Conservation (phyloP, 2,329 filamentous ascomycete species). For the Corniculantispora saksenae region DNA sequence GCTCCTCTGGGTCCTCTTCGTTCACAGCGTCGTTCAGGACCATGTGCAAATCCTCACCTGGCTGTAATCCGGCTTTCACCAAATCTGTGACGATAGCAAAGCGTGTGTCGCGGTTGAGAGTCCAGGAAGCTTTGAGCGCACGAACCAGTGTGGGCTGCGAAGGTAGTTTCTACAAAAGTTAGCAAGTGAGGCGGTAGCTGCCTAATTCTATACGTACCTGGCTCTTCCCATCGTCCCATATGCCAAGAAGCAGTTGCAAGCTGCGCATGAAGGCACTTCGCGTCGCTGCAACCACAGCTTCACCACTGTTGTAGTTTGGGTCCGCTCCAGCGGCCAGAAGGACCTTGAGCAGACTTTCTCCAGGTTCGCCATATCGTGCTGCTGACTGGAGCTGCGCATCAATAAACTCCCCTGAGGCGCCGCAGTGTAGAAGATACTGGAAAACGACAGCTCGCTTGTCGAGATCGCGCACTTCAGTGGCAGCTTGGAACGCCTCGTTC, state of each 20-base stretch:
- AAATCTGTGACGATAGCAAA: slow-evolving; percentile 51
- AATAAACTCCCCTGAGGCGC: slow-evolving; percentile 52
- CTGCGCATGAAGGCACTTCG: slow-evolving; percentile 52
- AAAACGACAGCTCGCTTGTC: slow-evolving; percentile 51
- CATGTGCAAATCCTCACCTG: slow-evolving; percentile 51
- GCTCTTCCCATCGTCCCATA: slow-evolving; percentile 41
- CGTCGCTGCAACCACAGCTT: slow-evolving; percentile 56
- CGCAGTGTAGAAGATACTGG: slow-evolving; percentile 50
- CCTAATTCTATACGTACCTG: slow-evolving; percentile 37
- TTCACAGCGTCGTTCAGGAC: slow-evolving; percentile 54
- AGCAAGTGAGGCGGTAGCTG: slow-evolving; percentile 15
- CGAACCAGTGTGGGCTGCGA: slow-evolving; percentile 49
- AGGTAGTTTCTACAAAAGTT: slow-evolving; percentile 42
- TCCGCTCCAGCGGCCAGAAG: slow-evolving; percentile 55
- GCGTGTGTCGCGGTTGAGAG: slow-evolving; percentile 48
- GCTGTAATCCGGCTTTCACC: slow-evolving; percentile 51
- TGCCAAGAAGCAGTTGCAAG: slow-evolving; percentile 53
- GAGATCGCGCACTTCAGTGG: slow-evolving; percentile 53
- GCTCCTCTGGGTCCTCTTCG: slow-evolving; percentile 51
- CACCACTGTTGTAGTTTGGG: slow-evolving; percentile 55
- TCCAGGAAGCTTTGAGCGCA: slow-evolving; percentile 56
- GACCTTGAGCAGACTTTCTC: slow-evolving; percentile 49
- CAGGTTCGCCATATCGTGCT: slow-evolving; percentile 51
- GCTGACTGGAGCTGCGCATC: slow-evolving; percentile 56
- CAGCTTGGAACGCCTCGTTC: slow-evolving; percentile 55